A percentile compares a stretch with the other conserved stretches of the same genome.
Conservation (phyloP, 331 rosid genomes). For the Rosa hybrid region DNA sequence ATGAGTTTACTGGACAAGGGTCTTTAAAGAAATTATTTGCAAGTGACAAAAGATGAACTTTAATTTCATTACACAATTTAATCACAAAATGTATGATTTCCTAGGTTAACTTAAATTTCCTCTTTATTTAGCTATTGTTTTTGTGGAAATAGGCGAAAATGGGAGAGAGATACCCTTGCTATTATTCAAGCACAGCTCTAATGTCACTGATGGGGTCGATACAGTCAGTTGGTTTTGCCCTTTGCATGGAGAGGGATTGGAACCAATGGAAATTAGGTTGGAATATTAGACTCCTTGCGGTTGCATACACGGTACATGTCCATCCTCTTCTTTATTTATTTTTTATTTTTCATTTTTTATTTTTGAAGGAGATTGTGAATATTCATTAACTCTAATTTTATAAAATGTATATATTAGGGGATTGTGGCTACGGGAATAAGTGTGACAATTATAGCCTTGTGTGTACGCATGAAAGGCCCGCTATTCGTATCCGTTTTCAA, state of each 20-base stretch:
- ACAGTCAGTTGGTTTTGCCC: slow-evolving; percentile 27
- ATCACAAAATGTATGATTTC: too few relatives aligned
- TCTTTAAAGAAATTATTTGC: too few relatives aligned
- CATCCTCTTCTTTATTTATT: too few relatives aligned
- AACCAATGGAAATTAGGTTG: slow-evolving; percentile 42
- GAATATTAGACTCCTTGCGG: slow-evolving; percentile 40
- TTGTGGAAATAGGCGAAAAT: slow-evolving; percentile 26
- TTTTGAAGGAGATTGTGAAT: not conserved
- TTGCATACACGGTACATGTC: slow-evolving; percentile 27
- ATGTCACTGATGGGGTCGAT: slow-evolving; percentile 43
- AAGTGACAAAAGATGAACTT: too few relatives aligned
- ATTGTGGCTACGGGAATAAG: slow-evolving; percentile 31
- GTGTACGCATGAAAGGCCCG: slow-evolving; percentile 39
- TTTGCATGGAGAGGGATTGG: slow-evolving; percentile 34
- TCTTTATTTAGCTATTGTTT: not conserved
- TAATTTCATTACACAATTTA: too few relatives aligned
- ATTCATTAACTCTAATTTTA: not conserved
- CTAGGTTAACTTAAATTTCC: too few relatives aligned
- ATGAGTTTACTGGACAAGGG: too few relatives aligned
- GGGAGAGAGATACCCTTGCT: slow-evolving; percentile 31
- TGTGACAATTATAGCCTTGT: slow-evolving; percentile 22
- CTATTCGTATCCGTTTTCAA: slow-evolving; percentile 38
- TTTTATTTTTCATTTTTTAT: not conserved
- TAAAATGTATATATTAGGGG: slow-evolving; percentile 21
- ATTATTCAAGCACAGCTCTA: slow-evolving; percentile 39